Percentiles rank a stretch among this genome's conserved stretches.
These are phyloP conservation scores for Diddensiella santjacobensis DNA, from an alignment of 805 yeast genomes.

Conservation along the genomic window DNA sequence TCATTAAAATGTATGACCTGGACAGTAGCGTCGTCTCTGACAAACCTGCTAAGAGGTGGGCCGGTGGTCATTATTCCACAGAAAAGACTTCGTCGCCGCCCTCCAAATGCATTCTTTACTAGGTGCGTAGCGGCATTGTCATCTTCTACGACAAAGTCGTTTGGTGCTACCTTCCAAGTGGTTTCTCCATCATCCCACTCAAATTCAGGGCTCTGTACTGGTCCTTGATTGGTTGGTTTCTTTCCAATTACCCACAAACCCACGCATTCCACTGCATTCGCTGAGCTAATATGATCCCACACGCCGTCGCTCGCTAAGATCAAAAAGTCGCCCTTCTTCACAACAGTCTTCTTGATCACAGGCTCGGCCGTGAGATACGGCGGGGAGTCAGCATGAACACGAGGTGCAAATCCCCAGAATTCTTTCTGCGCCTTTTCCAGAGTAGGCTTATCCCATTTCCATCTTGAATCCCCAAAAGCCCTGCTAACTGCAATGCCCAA, in stretches of 20 bases:
- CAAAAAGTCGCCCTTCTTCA: slow-evolving; percentile 71
- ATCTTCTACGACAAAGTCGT: slow-evolving; percentile 52
- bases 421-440: slow-evolving; percentile 68
- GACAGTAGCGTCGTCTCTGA: slow-evolving; percentile 5
- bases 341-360: slow-evolving; percentile 71
- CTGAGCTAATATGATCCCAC: slow-evolving; percentile 81
- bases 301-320: slow-evolving; percentile 91
- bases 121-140: slow-evolving; percentile 85
- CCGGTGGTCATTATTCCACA: neutral
- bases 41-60: neutral
- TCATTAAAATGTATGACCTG: neutral
- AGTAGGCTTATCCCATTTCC: slow-evolving; percentile 68
- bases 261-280: slow-evolving; percentile 86
- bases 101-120: slow-evolving; percentile 83
- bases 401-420: slow-evolving; percentile 68
- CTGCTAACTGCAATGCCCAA: slow-evolving; percentile 91
- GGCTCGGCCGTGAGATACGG: slow-evolving; percentile 97
- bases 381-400: slow-evolving; percentile 69
- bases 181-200: neutral
- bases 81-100: neutral
- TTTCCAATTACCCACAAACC: slow-evolving; percentile 85
- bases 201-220: neutral
- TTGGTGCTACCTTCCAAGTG: neutral
- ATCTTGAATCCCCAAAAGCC: slow-evolving; percentile 94
- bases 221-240: slow-evolving; percentile 38